Evolutionary conservation across 805 yeast genomes (phyloP).

Genomic region (Candida andamanensis): DNA sequence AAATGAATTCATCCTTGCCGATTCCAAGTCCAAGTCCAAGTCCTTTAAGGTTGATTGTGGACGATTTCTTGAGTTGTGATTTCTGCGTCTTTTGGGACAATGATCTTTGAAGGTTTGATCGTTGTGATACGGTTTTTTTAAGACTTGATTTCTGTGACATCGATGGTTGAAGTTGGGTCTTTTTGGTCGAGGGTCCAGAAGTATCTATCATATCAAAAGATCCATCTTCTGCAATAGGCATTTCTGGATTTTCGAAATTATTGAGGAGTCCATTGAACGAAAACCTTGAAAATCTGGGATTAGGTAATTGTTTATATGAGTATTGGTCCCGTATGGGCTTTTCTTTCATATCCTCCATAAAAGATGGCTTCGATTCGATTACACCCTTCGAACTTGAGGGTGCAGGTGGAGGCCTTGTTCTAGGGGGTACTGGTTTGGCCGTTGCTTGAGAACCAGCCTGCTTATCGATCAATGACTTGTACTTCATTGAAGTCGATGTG

Average conservation of each 20-base stretch:
- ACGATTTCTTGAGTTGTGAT: slow-evolving; percentile 15
- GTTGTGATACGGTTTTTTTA: slow-evolving; percentile 1
- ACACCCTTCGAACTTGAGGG: not conserved
- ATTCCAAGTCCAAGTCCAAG: slow-evolving; percentile 27
- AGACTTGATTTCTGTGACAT: not conserved
- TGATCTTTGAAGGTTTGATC: not conserved
- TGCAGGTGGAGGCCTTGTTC: not conserved
- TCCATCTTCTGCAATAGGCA: slow-evolving; percentile 2
- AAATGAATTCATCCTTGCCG: slow-evolving; percentile 16
- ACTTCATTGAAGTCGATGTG: not conserved
- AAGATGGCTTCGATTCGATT: not conserved
- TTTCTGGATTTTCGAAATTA: slow-evolving; percentile 10
- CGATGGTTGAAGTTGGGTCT: too few species aligned
- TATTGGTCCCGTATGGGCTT: too few species aligned
- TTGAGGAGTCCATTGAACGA: slow-evolving; percentile 35
- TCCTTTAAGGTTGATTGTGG: slow-evolving; percentile 23
- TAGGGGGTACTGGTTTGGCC: not conserved
- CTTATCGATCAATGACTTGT: slow-evolving; percentile 9
- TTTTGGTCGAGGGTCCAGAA: not conserved
- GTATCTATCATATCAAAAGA: not conserved
- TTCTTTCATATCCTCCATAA: not conserved
- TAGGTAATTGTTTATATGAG: slow-evolving; percentile 31
- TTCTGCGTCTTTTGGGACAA: slow-evolving; percentile 2
- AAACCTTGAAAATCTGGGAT: slow-evolving; percentile 38
- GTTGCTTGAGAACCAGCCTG: slow-evolving; percentile 3